Evolutionary conservation across 257 asterid species (phyloP).

Genomic region (Jacaranda mimosifolia): DNA sequence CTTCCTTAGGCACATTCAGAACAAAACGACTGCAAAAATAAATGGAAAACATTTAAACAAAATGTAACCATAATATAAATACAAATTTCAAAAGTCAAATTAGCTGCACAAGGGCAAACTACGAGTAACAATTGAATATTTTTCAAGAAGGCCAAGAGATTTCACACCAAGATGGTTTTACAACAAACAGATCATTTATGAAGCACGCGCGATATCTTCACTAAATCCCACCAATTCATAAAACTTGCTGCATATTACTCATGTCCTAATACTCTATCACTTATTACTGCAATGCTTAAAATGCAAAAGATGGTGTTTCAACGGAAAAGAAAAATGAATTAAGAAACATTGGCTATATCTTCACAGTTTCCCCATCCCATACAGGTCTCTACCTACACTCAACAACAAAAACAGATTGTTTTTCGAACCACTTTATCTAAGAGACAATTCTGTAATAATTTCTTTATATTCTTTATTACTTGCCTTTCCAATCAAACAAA

Average conservation of each 20-base stretch:
- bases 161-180: neutral
- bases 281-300: neutral
- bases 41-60: slow-evolving; percentile 7
- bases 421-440: slow-evolving; percentile 9
- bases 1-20: slow-evolving; percentile 97
- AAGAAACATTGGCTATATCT: neutral
- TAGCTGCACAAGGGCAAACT: neutral
- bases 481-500: slow-evolving; percentile 1
- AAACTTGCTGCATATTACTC: neutral
- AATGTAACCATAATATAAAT: neutral
- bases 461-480: neutral
- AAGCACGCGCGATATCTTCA: neutral
- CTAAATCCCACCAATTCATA: neutral
- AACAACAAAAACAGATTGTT: neutral
- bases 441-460: neutral
- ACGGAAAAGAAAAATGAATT: neutral
- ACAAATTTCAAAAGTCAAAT: slow-evolving; percentile 13
- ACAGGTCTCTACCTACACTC: neutral
- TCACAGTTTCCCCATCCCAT: neutral
- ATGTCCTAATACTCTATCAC: neutral
- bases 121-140: neutral
- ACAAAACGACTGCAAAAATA: slow-evolving; percentile 87
- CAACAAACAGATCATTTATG: neutral
- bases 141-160: neutral
- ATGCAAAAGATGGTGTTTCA: neutral